Evolutionary conservation across 176 grass and related monocot species (phyloP).

Genomic region (Oryza meyeriana): DNA sequence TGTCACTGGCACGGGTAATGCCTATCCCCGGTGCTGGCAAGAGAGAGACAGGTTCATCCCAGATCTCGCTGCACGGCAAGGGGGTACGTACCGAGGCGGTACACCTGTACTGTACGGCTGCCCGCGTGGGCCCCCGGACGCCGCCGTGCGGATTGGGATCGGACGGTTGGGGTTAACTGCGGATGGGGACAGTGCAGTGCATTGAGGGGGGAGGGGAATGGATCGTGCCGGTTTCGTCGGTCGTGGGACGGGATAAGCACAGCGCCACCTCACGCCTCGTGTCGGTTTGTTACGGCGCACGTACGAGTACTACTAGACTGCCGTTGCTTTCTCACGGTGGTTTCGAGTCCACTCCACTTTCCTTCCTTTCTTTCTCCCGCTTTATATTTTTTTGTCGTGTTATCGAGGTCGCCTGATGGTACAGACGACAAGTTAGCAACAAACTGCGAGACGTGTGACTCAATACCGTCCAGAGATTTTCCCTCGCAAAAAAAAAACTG

Average conservation of each 20-base stretch:
- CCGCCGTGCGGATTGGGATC: no score
- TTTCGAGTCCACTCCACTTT: conserved; percentile 11
- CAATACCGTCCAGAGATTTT: not conserved
- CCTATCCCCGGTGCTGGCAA: not conserved
- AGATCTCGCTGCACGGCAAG: not conserved
- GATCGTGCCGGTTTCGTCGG: not conserved
- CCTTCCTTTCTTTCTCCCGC: not conserved
- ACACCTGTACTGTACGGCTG: conserved; percentile 27
- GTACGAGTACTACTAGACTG: not conserved
- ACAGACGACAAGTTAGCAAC: not conserved
- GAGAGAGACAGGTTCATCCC: not conserved
- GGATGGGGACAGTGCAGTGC: not conserved
- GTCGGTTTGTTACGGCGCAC: not conserved
- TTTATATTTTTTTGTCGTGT: not conserved
- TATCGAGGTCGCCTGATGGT: not conserved
- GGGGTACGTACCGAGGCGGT: conserved; percentile 17
- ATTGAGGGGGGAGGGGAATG: not conserved
- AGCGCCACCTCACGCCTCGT: not conserved
- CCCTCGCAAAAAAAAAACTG: no score
- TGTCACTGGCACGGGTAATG: not conserved
- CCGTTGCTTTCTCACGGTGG: not conserved
- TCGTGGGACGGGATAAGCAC: conserved; percentile 23
- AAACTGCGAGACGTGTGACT: not conserved
- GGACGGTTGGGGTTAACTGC: conserved; percentile 22
- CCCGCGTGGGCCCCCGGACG: not conserved